These are phyloP conservation scores for Pestalotiopsis sp. DNA, from an alignment of 2,329 filamentous ascomycete species.

Conservation along the genomic window DNA sequence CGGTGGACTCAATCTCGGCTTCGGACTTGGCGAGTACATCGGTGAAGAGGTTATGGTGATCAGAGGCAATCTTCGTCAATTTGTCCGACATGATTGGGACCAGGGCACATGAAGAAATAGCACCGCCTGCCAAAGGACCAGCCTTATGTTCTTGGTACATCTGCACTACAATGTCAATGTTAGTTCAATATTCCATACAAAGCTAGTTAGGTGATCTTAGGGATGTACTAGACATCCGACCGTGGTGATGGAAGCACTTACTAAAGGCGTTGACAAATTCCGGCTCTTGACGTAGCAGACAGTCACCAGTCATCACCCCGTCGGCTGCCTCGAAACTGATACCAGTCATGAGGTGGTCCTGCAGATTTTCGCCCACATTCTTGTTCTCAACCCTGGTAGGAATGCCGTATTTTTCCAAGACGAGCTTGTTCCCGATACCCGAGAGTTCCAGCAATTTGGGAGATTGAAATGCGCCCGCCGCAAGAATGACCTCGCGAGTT, in stretches of 20 bases:
- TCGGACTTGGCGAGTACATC: neutral
- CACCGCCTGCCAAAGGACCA: neutral
- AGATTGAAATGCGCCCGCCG: neutral
- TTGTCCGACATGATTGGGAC: neutral
- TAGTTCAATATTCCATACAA: neutral
- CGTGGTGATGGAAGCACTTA: neutral
- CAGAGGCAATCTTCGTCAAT: neutral
- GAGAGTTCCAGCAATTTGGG: neutral
- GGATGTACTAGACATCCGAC: too few relatives aligned
- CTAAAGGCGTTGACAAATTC: neutral
- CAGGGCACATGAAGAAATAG: neutral
- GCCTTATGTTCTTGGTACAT: neutral
- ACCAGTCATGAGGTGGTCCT: constrained; percentile 20
- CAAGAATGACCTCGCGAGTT: neutral
- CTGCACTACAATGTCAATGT: neutral
- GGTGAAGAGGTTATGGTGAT: neutral
- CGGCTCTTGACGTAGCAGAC: neutral
- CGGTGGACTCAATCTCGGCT: too few relatives aligned
- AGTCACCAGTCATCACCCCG: constrained; percentile 16
- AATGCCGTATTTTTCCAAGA: neutral
- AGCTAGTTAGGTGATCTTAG: too few relatives aligned
- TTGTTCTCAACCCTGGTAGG: neutral
- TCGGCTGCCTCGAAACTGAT: constrained; percentile 20
- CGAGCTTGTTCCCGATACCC: neutral
- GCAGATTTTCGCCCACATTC: constrained; percentile 20